These are phyloP conservation scores for Daldinia caldariorum DNA, from an alignment of 495 filamentous ascomycete species.

Conservation along the genomic window DNA sequence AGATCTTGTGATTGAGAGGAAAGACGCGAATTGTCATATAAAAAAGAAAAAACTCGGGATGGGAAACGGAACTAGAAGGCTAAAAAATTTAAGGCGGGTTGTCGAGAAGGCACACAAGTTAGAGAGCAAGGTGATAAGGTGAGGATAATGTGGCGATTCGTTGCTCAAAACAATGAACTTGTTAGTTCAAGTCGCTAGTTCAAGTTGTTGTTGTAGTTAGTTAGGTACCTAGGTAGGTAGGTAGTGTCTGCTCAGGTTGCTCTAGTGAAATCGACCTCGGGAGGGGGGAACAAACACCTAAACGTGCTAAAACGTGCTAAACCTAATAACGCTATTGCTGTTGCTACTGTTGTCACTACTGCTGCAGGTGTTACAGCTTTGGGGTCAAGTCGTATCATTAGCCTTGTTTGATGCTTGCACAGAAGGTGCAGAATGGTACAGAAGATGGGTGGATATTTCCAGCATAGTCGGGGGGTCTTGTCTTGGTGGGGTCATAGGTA, in stretches of 20 bases:
- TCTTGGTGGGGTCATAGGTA: neutral
- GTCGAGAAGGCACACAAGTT: neutral
- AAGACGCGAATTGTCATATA: neutral
- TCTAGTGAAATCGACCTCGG: slow-evolving; percentile 13
- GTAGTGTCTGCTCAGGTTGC: slow-evolving; percentile 11
- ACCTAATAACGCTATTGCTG: neutral
- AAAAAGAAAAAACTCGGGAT: neutral
- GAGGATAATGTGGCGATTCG: slow-evolving; percentile 16
- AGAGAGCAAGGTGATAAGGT: slow-evolving; percentile 7
- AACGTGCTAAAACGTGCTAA: slow-evolving; percentile 12
- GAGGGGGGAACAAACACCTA: neutral
- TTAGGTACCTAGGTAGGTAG: neutral
- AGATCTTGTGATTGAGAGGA: slow-evolving; percentile 34
- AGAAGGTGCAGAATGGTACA: slow-evolving; percentile 15
- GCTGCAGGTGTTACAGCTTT: neutral
- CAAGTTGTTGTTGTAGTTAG: slow-evolving; percentile 7
- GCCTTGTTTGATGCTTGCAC: slow-evolving; percentile 4
- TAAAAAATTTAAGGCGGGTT: neutral
- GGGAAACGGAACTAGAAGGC: neutral
- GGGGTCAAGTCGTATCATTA: slow-evolving; percentile 5
- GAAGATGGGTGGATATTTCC: neutral
- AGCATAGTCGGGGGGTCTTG: neutral
- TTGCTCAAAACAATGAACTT: slow-evolving; percentile 1
- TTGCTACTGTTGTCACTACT: neutral
- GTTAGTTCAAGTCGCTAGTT: slow-evolving; percentile 4